These are phyloP conservation scores for Boehmeria nivea DNA, from an alignment of 306 rosid species.

Conservation along the genomic window DNA sequence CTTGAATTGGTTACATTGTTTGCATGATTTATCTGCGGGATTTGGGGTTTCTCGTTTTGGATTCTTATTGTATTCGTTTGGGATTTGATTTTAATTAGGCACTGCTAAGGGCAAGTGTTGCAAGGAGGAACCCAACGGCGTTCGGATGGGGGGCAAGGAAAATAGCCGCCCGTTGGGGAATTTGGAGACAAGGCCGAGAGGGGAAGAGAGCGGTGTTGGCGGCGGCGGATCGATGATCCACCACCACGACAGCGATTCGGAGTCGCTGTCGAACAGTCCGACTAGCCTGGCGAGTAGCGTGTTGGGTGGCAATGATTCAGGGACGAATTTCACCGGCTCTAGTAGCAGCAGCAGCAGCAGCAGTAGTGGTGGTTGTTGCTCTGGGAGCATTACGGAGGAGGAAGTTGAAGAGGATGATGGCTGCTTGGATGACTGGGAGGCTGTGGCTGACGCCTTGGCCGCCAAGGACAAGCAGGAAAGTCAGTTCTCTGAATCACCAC, in stretches of 20 bases:
- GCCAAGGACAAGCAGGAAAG: constrained; percentile 59
- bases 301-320: constrained; percentile 60
- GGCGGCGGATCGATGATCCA: constrained; percentile 46
- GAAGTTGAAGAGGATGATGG: constrained; percentile 71
- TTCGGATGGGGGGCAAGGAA: constrained; percentile 29
- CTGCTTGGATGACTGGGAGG: constrained; percentile 99
- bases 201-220: constrained; percentile 43
- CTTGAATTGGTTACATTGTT: not conserved
- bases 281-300: constrained; percentile 46
- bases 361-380: constrained; percentile 69
- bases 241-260: constrained; percentile 52
- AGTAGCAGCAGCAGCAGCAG: constrained; percentile 52
- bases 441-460: constrained; percentile 90
- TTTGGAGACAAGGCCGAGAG: constrained; percentile 41
- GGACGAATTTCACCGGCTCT: constrained; percentile 66
- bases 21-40: not conserved
- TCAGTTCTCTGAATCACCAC: constrained; percentile 31
- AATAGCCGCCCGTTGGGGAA: constrained; percentile 37
- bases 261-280: constrained; percentile 58
- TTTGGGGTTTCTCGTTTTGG: not conserved
- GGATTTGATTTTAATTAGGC: constrained; percentile 43
- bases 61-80: constrained; percentile 16
- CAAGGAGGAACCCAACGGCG: constrained; percentile 43
- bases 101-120: constrained; percentile 53
- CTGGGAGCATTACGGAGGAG: constrained; percentile 76